A percentile compares a stretch with the other conserved stretches of the same genome.
Conservation (phyloP, 352 stramenopile species). For the Pythium grandisporangium region DNA sequence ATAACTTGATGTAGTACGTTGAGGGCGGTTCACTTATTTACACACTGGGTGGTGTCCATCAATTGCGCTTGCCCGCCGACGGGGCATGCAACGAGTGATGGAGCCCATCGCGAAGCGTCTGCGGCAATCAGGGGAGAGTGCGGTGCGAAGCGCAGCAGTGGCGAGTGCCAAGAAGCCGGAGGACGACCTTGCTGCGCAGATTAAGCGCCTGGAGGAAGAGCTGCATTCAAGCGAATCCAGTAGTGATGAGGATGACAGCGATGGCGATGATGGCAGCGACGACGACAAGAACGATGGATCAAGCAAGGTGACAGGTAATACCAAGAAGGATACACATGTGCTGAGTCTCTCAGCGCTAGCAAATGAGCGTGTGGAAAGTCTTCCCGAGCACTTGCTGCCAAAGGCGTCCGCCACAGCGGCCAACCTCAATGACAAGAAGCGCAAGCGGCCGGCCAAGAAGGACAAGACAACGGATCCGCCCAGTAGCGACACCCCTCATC, state of each 20-base stretch:
- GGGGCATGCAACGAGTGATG: no score
- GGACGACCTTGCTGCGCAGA: slow-evolving; percentile 57
- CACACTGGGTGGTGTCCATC: no score
- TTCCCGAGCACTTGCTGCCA: slow-evolving; percentile 51
- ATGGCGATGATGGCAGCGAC: slow-evolving; percentile 9
- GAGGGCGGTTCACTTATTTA: no score
- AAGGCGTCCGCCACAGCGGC: slow-evolving; percentile 10
- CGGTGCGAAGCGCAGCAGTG: slow-evolving; percentile 17
- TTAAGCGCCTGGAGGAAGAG: slow-evolving; percentile 63
- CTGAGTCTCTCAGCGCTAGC: slow-evolving; percentile 65
- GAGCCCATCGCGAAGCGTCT: slow-evolving; percentile 80
- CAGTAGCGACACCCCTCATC: no score
- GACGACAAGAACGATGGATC: slow-evolving; percentile 8
- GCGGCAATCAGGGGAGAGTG: slow-evolving; percentile 63
- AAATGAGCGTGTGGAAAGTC: slow-evolving; percentile 44
- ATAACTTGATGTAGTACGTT: no score
- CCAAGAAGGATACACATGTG: slow-evolving; percentile 17
- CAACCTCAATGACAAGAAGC: slow-evolving; percentile 24
- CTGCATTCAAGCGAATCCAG: slow-evolving; percentile 21
- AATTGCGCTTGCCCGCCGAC: no score
- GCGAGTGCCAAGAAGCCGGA: slow-evolving; percentile 16
- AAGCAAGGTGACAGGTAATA: neutral
- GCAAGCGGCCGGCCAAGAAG: slow-evolving; percentile 19
- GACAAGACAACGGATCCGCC: slow-evolving; percentile 13
- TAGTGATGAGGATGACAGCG: slow-evolving; percentile 12